Conservation (phyloP, 202 grass and related monocot genomes). For the Hordeum pubiflorum region DNA sequence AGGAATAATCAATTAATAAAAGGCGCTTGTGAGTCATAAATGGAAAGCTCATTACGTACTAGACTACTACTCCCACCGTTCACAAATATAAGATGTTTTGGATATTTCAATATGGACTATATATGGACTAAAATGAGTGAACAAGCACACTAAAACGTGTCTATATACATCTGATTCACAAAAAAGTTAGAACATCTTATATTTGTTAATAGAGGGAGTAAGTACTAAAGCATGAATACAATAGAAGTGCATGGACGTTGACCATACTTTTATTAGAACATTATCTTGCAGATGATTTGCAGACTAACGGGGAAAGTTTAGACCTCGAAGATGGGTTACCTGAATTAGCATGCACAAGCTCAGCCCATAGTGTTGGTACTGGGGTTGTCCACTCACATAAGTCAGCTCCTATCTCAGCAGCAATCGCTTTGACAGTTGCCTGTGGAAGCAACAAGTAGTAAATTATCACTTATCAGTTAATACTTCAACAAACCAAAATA, state of each 20-base stretch:
- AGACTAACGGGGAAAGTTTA: constrained; percentile 8
- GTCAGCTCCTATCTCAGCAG: constrained; percentile 55
- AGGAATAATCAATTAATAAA: constrained; percentile 11
- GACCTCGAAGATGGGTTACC: constrained; percentile 35
- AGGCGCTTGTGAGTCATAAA: background rate
- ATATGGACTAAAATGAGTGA: too few relatives aligned
- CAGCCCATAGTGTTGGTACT: constrained; percentile 83
- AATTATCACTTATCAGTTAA: constrained; percentile 8
- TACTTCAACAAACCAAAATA: constrained; percentile 11
- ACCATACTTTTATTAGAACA: background rate
- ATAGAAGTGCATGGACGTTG: background rate
- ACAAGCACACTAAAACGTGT: too few relatives aligned
- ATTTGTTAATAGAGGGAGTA: too few relatives aligned
- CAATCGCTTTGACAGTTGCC: constrained; percentile 71
- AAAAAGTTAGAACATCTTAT: too few relatives aligned
- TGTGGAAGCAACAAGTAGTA: constrained; percentile 24
- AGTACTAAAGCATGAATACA: background rate
- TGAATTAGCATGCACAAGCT: constrained; percentile 80
- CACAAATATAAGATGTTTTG: too few relatives aligned
- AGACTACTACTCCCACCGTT: background rate
- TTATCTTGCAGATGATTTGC: constrained; percentile 2
- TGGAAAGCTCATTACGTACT: constrained; percentile 1
- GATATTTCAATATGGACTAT: too few relatives aligned
- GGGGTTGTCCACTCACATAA: constrained; percentile 89
- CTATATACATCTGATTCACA: too few relatives aligned